Percentiles rank a stretch among this genome's conserved stretches.
Evolutionary conservation across 2,329 filamentous ascomycete genomes (phyloP).

Genomic region (Colletotrichum godetiae): DNA sequence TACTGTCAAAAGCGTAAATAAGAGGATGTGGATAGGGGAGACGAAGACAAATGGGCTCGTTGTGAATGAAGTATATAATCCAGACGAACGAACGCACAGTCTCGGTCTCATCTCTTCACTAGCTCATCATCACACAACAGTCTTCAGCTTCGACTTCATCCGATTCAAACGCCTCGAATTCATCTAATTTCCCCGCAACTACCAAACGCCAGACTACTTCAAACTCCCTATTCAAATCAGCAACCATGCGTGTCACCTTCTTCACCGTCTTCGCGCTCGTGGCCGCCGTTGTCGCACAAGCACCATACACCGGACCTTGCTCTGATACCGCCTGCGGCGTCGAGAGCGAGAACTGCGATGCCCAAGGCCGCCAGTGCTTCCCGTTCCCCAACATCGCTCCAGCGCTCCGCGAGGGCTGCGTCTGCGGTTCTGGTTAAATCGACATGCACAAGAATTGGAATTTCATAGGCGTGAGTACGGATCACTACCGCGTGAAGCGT

Average conservation of each 20-base stretch:
- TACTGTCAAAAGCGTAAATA: not conserved
- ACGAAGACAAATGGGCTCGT: not conserved
- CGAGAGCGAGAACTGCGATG: slow-evolving; percentile 24
- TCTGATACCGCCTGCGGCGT: slow-evolving; percentile 24
- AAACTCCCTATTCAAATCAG: not conserved
- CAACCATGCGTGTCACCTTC: slow-evolving; percentile 23
- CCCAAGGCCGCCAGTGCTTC: slow-evolving; percentile 29
- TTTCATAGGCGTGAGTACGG: slow-evolving; percentile 9
- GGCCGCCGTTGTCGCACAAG: slow-evolving; percentile 7
- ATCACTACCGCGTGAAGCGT: not conserved
- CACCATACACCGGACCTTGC: slow-evolving; percentile 24
- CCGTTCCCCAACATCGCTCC: slow-evolving; percentile 30
- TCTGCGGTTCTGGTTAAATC: slow-evolving; percentile 28
- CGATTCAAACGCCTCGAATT: not conserved
- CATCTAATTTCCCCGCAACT: not conserved
- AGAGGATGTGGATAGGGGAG: not conserved
- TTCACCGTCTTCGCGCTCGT: slow-evolving; percentile 15
- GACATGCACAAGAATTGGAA: not conserved
- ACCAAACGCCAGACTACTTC: not conserved
- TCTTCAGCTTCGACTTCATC: not conserved
- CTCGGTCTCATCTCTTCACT: not conserved
- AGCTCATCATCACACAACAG: not conserved
- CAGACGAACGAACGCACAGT: slow-evolving; percentile 17
- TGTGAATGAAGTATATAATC: slow-evolving; percentile 23
- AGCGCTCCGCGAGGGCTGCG: slow-evolving; percentile 28